A percentile compares a stretch with the other conserved stretches of the same genome.
Conservation (phyloP, 2,329 filamentous ascomycete genomes). For the Fusarium sp. region DNA sequence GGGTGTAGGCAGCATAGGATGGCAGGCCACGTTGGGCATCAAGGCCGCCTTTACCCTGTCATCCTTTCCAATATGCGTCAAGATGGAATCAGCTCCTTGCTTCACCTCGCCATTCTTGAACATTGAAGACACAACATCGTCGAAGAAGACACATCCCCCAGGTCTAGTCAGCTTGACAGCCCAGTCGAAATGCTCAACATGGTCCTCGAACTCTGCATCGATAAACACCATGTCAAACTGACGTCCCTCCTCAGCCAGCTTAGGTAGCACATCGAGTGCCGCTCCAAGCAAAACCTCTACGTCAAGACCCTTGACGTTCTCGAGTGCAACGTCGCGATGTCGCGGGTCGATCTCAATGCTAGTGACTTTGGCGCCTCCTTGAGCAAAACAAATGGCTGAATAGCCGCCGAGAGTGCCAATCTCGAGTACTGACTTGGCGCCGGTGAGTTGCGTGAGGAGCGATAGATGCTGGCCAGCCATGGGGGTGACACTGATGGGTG, state of each 20-base stretch:
- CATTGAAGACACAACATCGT: slow-evolving; percentile 58
- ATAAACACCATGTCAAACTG: slow-evolving; percentile 64
- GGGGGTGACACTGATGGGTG: slow-evolving; percentile 52
- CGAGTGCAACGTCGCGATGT: slow-evolving; percentile 58
- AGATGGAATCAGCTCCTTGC: slow-evolving; percentile 24
- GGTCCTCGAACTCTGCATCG: slow-evolving; percentile 63
- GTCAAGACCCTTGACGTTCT: slow-evolving; percentile 56
- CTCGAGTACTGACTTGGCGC: slow-evolving; percentile 59
- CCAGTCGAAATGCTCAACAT: slow-evolving; percentile 60
- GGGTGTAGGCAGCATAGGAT: slow-evolving; percentile 1
- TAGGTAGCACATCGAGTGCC: slow-evolving; percentile 54
- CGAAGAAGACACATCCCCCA: slow-evolving; percentile 58
- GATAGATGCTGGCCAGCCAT: slow-evolving; percentile 54
- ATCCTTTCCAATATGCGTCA: slow-evolving; percentile 40
- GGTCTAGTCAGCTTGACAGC: slow-evolving; percentile 55
- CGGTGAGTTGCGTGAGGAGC: slow-evolving; percentile 52
- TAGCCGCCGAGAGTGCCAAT: slow-evolving; percentile 67
- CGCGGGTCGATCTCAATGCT: slow-evolving; percentile 62
- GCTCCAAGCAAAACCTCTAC: slow-evolving; percentile 59
- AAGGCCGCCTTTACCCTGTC: slow-evolving; percentile 43
- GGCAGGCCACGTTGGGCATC: slow-evolving; percentile 26
- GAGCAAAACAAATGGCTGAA: slow-evolving; percentile 63
- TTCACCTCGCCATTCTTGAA: slow-evolving; percentile 5
- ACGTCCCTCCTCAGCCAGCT: slow-evolving; percentile 54
- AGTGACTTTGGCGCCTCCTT: slow-evolving; percentile 51